Percentiles rank a stretch among this genome's conserved stretches.
phyloP scores from a whole-genome alignment of 106 monocot genomes.

The Agapanthus africanus region DNA sequence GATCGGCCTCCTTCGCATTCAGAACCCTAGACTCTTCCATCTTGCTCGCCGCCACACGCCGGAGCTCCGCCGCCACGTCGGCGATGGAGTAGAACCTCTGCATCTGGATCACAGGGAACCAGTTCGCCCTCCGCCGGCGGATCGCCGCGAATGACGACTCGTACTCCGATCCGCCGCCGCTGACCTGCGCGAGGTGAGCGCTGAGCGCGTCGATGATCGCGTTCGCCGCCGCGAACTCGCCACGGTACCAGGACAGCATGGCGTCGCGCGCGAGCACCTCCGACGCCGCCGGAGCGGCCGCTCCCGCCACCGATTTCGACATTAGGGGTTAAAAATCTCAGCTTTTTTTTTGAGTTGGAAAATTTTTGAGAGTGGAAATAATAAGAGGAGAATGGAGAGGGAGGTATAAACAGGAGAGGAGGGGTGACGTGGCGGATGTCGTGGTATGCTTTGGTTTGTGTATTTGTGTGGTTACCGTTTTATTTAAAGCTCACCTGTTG shows the following conservation, averaged over 20 bases:
- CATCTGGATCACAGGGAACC: slow-evolving; percentile 83
- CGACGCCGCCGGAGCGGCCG: slow-evolving; percentile 26
- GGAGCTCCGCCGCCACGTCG: slow-evolving; percentile 56
- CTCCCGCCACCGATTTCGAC: neutral
- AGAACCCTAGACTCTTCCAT: slow-evolving; percentile 16
- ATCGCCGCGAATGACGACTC: slow-evolving; percentile 54
- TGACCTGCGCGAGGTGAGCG: slow-evolving; percentile 49
- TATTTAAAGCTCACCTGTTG: too few species aligned
- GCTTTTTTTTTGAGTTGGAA: neutral
- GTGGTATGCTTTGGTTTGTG: too few species aligned
- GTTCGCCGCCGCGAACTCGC: slow-evolving; percentile 88
- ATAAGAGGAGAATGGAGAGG: neutral
- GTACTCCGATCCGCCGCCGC: slow-evolving; percentile 27
- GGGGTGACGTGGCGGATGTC: neutral
- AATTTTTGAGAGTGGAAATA: neutral
- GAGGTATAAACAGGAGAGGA: neutral
- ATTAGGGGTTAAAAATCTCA: neutral
- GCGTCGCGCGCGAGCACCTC: slow-evolving; percentile 56
- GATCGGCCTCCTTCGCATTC: slow-evolving; percentile 35
- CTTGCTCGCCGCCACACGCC: slow-evolving; percentile 24
- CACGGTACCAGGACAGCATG: slow-evolving; percentile 69
- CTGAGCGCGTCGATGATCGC: slow-evolving; percentile 85
- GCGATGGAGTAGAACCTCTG: slow-evolving; percentile 81
- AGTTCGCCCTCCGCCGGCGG: slow-evolving; percentile 61
- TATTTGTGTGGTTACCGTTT: too few species aligned